Percentiles rank a stretch among this genome's conserved stretches.
These are phyloP conservation scores for Eustoma russellianum DNA, from an alignment of 257 asterid genomes.

Conservation along the genomic window DNA sequence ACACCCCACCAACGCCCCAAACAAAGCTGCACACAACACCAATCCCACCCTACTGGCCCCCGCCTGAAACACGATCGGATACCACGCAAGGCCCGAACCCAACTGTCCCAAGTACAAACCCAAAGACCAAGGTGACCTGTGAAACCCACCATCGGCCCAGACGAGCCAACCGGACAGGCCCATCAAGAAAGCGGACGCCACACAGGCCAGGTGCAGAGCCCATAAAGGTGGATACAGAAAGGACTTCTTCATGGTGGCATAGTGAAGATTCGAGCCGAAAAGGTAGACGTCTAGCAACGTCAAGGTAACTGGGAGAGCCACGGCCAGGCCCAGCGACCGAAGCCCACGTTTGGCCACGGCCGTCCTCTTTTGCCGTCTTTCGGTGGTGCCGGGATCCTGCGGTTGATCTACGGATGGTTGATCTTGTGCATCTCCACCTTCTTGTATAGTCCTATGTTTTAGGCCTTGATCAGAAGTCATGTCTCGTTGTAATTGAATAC, in stretches of 20 bases:
- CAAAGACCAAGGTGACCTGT: conserved; percentile 48
- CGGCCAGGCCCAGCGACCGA: conserved; percentile 53
- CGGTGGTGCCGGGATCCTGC: conserved; percentile 6
- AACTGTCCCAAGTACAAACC: conserved; percentile 48
- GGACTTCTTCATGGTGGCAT: conserved; percentile 51
- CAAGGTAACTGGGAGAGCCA: conserved; percentile 47
- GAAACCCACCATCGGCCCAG: conserved; percentile 98
- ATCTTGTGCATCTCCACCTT: conserved; percentile 5
- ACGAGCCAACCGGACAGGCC: conserved; percentile 90
- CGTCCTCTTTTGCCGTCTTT: conserved; percentile 18
- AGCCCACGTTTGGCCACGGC: conserved; percentile 60
- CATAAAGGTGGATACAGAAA: conserved; percentile 73
- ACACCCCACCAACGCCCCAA: conserved; percentile 57
- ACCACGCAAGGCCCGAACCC: conserved; percentile 53
- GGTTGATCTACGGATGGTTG: background rate
- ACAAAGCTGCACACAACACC: conserved; percentile 44
- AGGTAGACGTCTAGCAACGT: conserved; percentile 39
- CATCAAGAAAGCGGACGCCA: conserved; percentile 43
- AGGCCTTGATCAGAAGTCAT: conserved; percentile 48
- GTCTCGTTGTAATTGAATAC: background rate
- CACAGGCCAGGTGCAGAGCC: conserved; percentile 68
- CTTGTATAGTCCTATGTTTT: conserved; percentile 38
- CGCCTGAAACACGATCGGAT: conserved; percentile 64
- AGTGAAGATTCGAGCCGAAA: conserved; percentile 55
- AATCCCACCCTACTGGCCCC: conserved; percentile 55